Base-by-base conservation (phyloP, 768 basidiomycete genomes). In the Lentinula sp. region DNA sequence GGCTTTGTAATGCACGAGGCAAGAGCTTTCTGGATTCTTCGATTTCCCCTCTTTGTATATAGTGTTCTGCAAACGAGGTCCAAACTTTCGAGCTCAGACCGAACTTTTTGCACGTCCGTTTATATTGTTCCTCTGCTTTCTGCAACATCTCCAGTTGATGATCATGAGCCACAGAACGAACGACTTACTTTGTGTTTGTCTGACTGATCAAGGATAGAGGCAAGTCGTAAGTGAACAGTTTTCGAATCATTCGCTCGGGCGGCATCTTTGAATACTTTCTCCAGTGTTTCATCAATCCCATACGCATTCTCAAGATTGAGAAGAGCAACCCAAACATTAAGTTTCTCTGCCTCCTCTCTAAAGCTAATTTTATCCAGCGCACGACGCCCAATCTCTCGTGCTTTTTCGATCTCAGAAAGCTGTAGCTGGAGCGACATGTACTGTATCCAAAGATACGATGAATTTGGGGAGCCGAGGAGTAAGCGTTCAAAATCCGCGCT, bases 341-440 rank as follows among this genome's bases (percentile, higher is more conserved):
- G 74, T 71, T 90, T 93, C 74, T 99, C 97, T 65, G 87, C 87
- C 73, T 99, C 97, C 73, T 99, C 97, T 46, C 96, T 85, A 79
- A 96, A 98, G 69, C 82, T 90, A 75, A 99, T 98, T 10, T 88
- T 88, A 63, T 84, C 79, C 49, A 98, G 78, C 4, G 95, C 96
- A 23, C 92, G 85, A 57, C 85, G 82, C 51, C 87, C 95, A 56
- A 95, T 87, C 70, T 90, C 87, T 48, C 94, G 84, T 13, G 96
- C 97, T 73, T 95, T 97, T 67, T 95, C 95, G 59, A 97, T 78
- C 74, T 99, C 96, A 35, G 95, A 93, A n/a, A 99, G 83, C 66
- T 94, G 94, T 10, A 98, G 79, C 68, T 95, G 93, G 84, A 98
- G 96, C 8, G 97, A 96, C 94, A 99, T 98, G 73, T 95, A 99